phyloP scores from a whole-genome alignment of 257 asterid species.

The Solanum sejunctum region DNA sequence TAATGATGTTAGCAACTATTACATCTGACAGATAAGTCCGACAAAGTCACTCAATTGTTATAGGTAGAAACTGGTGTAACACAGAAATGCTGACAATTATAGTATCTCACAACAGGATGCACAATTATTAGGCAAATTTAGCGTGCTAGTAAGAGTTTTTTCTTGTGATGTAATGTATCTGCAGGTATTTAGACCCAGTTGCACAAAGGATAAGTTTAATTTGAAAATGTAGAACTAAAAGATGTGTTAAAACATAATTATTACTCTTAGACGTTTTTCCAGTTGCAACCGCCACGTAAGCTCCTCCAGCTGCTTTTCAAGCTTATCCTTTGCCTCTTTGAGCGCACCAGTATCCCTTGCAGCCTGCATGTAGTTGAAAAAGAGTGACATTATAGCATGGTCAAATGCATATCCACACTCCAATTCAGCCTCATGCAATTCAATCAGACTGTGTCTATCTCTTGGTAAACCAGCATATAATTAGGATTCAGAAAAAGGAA shows the following conservation, averaged over 20 bases:
- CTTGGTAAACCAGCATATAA: neutral
- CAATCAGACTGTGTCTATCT: neutral
- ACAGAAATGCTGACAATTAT: neutral
- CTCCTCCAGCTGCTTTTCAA: constrained; percentile 91
- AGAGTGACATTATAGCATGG: neutral
- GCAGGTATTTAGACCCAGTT: neutral
- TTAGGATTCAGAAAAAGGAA: neutral
- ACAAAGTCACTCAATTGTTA: neutral
- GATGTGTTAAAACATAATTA: neutral
- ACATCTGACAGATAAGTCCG: neutral
- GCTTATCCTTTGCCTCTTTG: constrained; percentile 98
- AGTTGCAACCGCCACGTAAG: constrained; percentile 95
- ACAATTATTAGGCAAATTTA: neutral
- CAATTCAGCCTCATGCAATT: neutral
- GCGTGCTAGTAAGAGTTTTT: neutral
- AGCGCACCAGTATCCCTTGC: constrained; percentile 98
- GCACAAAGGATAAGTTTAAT: neutral
- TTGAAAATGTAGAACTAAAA: neutral
- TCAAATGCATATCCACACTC: neutral
- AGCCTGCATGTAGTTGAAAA: constrained; percentile 43
- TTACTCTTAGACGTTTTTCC: constrained; percentile 89
- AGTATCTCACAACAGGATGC: neutral
- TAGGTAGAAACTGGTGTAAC: neutral
- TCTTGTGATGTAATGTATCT: neutral
- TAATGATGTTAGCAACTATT: neutral